Base-by-base conservation (phyloP, 345 rosid genomes). In the Salix udensis region DNA sequence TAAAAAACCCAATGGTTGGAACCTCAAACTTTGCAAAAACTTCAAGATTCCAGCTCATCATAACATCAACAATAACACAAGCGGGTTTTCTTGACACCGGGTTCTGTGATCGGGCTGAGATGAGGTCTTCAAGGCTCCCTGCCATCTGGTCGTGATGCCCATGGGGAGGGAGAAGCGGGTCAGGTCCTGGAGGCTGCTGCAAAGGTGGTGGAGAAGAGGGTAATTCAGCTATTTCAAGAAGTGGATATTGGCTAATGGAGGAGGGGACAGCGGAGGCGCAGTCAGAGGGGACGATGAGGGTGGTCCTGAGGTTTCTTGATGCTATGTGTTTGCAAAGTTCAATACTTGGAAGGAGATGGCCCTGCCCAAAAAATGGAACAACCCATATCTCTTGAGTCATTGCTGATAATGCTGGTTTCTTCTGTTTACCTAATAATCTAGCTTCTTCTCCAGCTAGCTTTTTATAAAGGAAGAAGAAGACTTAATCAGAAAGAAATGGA, bases 311-410 rank as follows among this genome's bases (percentile, higher is more conserved):
- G 21, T 78, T 70, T 69, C 77, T 73, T 1, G 83, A 76, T 44
- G 79, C 58, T 12, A 85, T 28, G 37, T 77, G 83, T 62, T 40
- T 75, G 82, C 88, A 81, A 34, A 85, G 83, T 62, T 87, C 88
- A 68, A 87, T 70, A 52, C 76, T 81, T 8, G 89, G 88, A 12
- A 70, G 79, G 76, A 87, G 70, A 72, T 87, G 90, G 36, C 90
- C 90, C 36, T 80, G 84, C 12, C 86, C 88, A 1, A 76, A 82
- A 16, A 86, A 86, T 37, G 87, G 82, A 58, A 87, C 76, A 4
- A 83, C 67, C 84, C 83, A 85, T 67, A 87, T 76, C 78, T 81
- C 82, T 0, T 39, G 16, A 19, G n/a, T 39, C 72, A 75, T 50
- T 23, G 28, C 50, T 18, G 62, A 28, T 28, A 46, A 6, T 23